Conservation (phyloP, 2,329 filamentous ascomycete species). For the Sarocladium oryzae region DNA sequence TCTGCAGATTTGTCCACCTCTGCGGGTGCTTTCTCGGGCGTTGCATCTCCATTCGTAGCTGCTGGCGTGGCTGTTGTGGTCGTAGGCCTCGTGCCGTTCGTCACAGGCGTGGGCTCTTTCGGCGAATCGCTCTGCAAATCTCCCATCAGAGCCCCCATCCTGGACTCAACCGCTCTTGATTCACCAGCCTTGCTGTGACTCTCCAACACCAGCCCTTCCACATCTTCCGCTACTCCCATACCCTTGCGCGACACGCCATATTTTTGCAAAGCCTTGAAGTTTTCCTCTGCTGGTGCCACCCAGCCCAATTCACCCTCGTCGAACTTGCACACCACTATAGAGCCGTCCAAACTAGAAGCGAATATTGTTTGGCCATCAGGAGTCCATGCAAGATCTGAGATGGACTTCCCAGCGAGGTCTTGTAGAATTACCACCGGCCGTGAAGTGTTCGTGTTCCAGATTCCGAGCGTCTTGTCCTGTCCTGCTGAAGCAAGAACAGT, state of each 20-base stretch:
- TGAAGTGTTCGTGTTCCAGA: constrained; percentile 97
- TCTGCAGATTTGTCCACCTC: constrained; percentile 50
- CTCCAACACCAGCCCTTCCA: constrained; percentile 80
- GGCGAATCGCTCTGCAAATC: constrained; percentile 54
- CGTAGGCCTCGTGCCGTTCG: constrained; percentile 44
- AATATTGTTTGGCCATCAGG: constrained; percentile 86
- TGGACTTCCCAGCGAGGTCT: constrained; percentile 82
- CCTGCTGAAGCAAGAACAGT: constrained; percentile 96
- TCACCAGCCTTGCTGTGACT: constrained; percentile 90
- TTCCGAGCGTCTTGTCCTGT: constrained; percentile 90
- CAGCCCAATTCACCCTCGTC: constrained; percentile 84
- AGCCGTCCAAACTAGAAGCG: constrained; percentile 81
- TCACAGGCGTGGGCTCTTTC: constrained; percentile 40
- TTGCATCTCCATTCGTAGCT: constrained; percentile 31
- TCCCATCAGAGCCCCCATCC: constrained; percentile 98
- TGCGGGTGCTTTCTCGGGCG: constrained; percentile 34
- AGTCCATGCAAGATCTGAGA: constrained; percentile 90
- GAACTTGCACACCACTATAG: constrained; percentile 76
- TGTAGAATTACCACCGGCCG: constrained; percentile 85
- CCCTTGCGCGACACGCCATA: constrained; percentile 84
- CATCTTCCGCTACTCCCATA: constrained; percentile 86
- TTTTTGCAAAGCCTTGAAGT: constrained; percentile 86
- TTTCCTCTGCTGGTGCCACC: constrained; percentile 79
- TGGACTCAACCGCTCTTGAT: constrained; percentile 79
- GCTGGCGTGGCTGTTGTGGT: constrained; percentile 28